Percentiles rank a stretch among this genome's conserved stretches.
phyloP scores from a whole-genome alignment of 2,329 filamentous ascomycete genomes.

The Xylariaceae sp. region DNA sequence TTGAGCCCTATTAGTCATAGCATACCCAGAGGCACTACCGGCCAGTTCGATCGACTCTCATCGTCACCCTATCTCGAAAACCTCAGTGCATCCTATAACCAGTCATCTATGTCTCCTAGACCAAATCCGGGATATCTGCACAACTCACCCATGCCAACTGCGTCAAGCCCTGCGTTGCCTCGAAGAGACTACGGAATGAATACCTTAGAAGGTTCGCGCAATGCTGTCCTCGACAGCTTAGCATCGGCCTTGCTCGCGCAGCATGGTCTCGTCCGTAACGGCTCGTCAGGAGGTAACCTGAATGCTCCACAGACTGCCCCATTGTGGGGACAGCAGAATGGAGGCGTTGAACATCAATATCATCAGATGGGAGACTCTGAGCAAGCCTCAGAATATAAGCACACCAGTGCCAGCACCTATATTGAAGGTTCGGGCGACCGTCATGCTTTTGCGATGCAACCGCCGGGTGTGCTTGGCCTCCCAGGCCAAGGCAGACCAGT shows the following conservation, averaged over 20 bases:
- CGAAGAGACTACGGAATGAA: constrained; percentile 11
- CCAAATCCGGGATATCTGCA: constrained; percentile 4
- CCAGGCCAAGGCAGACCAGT: constrained; percentile 16
- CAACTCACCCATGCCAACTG: not conserved
- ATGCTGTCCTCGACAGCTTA: constrained; percentile 27
- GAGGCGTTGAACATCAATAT: not conserved
- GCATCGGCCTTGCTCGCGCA: constrained; percentile 26
- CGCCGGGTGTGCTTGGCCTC: constrained; percentile 19
- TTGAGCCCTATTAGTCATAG: constrained; percentile 18
- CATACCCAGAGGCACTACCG: constrained; percentile 24
- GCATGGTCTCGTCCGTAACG: constrained; percentile 21
- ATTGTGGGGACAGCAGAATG: constrained; percentile 13
- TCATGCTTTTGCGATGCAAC: constrained; percentile 3
- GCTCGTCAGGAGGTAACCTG: constrained; percentile 10
- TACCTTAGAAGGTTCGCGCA: constrained; percentile 22
- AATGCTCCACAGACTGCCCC: constrained; percentile 11
- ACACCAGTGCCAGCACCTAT: constrained; percentile 11
- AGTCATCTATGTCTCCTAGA: constrained; percentile 7
- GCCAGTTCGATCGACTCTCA: constrained; percentile 21
- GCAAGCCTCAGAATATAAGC: not conserved
- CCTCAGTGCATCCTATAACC: constrained; percentile 15
- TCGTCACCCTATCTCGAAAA: constrained; percentile 25
- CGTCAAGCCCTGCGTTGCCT: constrained; percentile 10
- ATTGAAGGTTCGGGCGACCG: constrained; percentile 20
- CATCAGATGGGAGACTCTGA: not conserved